A percentile compares a stretch with the other conserved stretches of the same genome.
Evolutionary conservation across 2,329 filamentous ascomycete genomes (phyloP).

Genomic region (Aspergillus niger): DNA sequence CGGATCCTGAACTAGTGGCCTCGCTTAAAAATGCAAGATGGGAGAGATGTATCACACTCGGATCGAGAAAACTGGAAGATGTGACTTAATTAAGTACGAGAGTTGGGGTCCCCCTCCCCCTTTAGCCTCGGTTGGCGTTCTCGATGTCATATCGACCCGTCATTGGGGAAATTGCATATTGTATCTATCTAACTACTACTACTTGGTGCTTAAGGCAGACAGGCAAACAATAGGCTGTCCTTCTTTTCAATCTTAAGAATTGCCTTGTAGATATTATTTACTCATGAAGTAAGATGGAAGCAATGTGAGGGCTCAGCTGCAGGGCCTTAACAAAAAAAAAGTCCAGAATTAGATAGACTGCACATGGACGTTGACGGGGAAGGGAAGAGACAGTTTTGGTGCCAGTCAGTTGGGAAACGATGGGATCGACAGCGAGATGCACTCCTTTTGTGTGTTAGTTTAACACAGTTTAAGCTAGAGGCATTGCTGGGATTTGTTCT

Average conservation of each 20-base stretch:
- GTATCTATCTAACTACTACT: no score
- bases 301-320: neutral
- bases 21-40: neutral
- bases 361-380: neutral
- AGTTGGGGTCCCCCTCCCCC: neutral
- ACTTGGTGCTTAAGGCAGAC: neutral
- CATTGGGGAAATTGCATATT: neutral
- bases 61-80: neutral
- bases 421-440: neutral
- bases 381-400: neutral
- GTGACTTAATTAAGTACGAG: neutral
- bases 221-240: neutral
- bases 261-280: no score
- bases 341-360: neutral
- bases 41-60: neutral
- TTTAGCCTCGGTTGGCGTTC: neutral
- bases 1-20: neutral
- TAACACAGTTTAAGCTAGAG: no score
- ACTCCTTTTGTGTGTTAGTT: no score
- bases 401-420: neutral
- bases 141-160: slow-evolving; percentile 9
- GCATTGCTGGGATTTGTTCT: neutral
- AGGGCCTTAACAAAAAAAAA: no score
- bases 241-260: no score
- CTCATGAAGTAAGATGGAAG: neutral